Conservation (phyloP, 257 asterid genomes). For the Agastache rugosa region DNA sequence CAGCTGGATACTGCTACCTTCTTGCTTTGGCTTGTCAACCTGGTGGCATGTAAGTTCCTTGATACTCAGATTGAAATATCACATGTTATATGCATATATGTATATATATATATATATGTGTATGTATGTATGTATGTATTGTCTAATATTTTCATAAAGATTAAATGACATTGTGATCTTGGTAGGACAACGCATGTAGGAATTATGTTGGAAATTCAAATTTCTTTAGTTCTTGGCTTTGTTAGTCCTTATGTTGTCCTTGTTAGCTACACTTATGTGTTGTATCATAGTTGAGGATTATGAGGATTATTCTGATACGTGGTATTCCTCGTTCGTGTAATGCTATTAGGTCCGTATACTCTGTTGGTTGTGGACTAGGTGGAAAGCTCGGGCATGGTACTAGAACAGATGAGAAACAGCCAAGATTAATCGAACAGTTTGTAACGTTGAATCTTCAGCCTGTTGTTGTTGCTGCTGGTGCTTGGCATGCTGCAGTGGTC, state of each 20-base stretch:
- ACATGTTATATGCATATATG: not conserved
- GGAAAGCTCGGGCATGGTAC: constrained; percentile 98
- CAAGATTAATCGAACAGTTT: constrained; percentile 82
- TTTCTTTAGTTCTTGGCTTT: not conserved
- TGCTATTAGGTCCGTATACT: constrained; percentile 87
- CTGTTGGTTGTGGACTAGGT: constrained; percentile 99
- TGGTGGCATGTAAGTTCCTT: constrained; percentile 78
- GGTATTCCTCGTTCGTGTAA: not conserved
- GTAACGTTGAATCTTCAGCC: constrained; percentile 84
- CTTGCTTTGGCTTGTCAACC: constrained; percentile 98
- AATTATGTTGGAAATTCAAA: not conserved
- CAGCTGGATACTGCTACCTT: constrained; percentile 99
- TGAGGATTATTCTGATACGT: not conserved
- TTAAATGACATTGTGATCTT: not conserved
- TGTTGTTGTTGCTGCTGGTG: constrained; percentile 90
- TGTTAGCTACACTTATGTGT: not conserved
- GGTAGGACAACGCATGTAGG: constrained; percentile 6
- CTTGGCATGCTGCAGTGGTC: constrained; percentile 99
- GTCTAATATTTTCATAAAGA: constrained; percentile 6
- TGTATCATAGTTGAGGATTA: not conserved
- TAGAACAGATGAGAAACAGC: constrained; percentile 84
- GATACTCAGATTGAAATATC: constrained; percentile 11
- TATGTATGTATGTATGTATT: not conserved
- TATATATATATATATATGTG: too few relatives aligned
- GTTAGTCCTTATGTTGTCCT: not conserved